phyloP scores from a whole-genome alignment of 2,329 filamentous ascomycete species.

The Cladosporium sp. region DNA sequence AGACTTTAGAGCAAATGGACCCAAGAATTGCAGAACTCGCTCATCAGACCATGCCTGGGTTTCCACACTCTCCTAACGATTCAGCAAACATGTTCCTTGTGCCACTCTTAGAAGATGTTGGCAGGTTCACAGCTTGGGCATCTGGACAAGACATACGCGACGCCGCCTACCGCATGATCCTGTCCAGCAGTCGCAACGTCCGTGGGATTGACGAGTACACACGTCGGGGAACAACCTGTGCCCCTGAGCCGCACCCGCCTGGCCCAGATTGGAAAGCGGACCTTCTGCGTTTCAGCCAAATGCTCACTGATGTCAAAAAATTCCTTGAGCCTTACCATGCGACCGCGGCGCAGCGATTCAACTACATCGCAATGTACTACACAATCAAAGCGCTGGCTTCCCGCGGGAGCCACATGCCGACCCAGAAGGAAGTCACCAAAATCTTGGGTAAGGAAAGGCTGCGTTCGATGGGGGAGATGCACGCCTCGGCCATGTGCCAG shows the following conservation, averaged over 20 bases:
- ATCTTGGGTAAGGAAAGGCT: constrained; percentile 36
- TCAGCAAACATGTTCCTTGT: constrained; percentile 62
- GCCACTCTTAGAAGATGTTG: constrained; percentile 55
- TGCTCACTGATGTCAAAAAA: constrained; percentile 14
- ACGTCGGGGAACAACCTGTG: constrained; percentile 37
- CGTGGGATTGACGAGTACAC: constrained; percentile 40
- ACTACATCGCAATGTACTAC: constrained; percentile 23
- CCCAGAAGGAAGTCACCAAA: constrained; percentile 23
- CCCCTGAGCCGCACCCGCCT: constrained; percentile 22
- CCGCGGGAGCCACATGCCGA: constrained; percentile 25
- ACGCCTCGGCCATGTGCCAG: constrained; percentile 43
- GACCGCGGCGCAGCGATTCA: constrained; percentile 13
- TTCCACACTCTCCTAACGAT: constrained; percentile 24
- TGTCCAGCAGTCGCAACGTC: constrained; percentile 20
- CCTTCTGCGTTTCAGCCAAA: neutral
- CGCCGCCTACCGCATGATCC: constrained; percentile 42
- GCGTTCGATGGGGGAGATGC: constrained; percentile 40
- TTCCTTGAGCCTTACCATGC: constrained; percentile 13
- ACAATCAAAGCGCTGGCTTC: constrained; percentile 19
- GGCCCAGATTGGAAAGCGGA: neutral
- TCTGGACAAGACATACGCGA: constrained; percentile 39
- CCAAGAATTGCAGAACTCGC: constrained; percentile 51
- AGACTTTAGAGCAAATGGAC: constrained; percentile 41
- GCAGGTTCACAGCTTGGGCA: constrained; percentile 45
- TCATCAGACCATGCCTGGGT: constrained; percentile 42